Evolutionary conservation across 1,284 basidiomycete genomes (phyloP).

Genomic region (Xanthoconium separans): DNA sequence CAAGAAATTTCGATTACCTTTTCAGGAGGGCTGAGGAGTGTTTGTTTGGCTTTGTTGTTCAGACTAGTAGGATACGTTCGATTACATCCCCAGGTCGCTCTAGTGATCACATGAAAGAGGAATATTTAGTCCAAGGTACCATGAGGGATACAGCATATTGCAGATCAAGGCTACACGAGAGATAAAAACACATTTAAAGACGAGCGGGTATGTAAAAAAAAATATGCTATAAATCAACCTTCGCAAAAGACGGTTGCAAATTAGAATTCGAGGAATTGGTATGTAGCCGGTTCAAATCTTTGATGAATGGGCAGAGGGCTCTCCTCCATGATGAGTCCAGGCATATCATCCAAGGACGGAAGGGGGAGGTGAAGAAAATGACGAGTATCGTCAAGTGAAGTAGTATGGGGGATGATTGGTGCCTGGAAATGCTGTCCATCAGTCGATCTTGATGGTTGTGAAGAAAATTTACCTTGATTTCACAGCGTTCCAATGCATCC

Average conservation of each 20-base stretch:
- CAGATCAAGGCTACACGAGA: constrained; percentile 30
- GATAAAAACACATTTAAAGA: constrained; percentile 2
- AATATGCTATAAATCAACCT: constrained; percentile 30
- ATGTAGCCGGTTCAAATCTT: constrained; percentile 62
- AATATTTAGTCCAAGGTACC: constrained; percentile 6
- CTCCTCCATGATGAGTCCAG: constrained; percentile 67
- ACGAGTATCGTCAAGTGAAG: constrained; percentile 75
- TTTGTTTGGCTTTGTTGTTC: constrained; percentile 28
- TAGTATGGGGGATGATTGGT: constrained; percentile 77
- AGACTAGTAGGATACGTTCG: no score
- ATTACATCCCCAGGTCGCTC: constrained; percentile 1
- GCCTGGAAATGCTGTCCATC: constrained; percentile 47
- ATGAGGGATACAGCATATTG: constrained; percentile 30
- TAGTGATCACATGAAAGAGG: constrained; percentile 10
- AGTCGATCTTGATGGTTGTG: constrained; percentile 5
- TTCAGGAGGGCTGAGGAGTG: constrained; percentile 9
- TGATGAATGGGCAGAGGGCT: constrained; percentile 53
- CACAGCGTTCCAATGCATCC: constrained; percentile 75
- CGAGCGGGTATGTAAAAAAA: constrained; percentile 11
- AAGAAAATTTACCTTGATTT: constrained; percentile 60
- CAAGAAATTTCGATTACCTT: not conserved
- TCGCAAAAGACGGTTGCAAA: constrained; percentile 6
- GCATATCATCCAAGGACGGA: constrained; percentile 75
- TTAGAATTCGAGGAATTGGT: constrained; percentile 75
- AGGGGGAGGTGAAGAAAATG: constrained; percentile 77